These are phyloP conservation scores for Boehmeria nivea DNA, from an alignment of 306 rosid species.

Conservation along the genomic window DNA sequence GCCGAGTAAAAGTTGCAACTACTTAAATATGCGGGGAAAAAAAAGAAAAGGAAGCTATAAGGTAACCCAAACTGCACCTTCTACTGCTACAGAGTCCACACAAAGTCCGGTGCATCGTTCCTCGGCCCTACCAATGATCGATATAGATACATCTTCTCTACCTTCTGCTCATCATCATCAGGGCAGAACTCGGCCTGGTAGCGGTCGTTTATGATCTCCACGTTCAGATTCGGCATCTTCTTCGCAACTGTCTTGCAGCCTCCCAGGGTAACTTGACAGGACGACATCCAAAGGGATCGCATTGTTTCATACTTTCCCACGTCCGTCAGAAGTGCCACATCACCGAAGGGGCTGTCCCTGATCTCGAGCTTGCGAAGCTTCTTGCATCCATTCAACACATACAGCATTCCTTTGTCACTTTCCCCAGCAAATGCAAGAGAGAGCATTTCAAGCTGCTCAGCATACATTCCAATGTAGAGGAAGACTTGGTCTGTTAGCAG, in stretches of 20 bases:
- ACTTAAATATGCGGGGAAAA: constrained; percentile 25
- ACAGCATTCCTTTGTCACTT: constrained; percentile 83
- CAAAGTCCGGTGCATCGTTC: constrained; percentile 81
- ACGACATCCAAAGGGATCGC: constrained; percentile 99
- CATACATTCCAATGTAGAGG: constrained; percentile 84
- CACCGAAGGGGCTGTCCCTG: constrained; percentile 80
- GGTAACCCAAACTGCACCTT: too few relatives aligned
- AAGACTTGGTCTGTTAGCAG: constrained; percentile 68
- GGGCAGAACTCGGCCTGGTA: constrained; percentile 34
- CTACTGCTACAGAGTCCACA: constrained; percentile 59
- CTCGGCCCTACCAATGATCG: constrained; percentile 74
- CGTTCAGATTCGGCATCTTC: constrained; percentile 77
- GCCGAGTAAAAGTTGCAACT: constrained; percentile 37
- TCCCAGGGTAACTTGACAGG: constrained; percentile 73
- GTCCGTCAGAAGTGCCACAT: constrained; percentile 72
- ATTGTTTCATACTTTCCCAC: constrained; percentile 96
- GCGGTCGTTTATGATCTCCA: constrained; percentile 75
- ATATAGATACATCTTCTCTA: constrained; percentile 82
- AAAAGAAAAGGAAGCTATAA: too few relatives aligned
- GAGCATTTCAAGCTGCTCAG: constrained; percentile 85
- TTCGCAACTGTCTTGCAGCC: constrained; percentile 68
- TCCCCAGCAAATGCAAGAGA: constrained; percentile 90
- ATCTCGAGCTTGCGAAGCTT: constrained; percentile 94
- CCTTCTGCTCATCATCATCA: constrained; percentile 51
- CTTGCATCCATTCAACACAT: constrained; percentile 88